phyloP scores from a whole-genome alignment of 306 rosid species.

The Begonia masoniana region DNA sequence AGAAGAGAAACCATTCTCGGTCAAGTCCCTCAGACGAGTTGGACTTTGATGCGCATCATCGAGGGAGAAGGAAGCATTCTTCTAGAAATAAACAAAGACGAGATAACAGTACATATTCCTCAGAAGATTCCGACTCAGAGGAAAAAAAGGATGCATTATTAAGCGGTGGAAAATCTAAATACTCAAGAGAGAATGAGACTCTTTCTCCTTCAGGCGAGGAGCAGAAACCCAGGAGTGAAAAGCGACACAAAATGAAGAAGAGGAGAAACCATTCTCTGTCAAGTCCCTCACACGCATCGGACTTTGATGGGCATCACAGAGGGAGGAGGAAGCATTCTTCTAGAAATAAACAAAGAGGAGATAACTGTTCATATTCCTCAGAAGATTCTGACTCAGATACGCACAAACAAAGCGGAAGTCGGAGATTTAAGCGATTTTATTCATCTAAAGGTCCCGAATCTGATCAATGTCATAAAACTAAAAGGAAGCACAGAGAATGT shows the following conservation, averaged over 20 bases:
- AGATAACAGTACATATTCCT: too few relatives aligned
- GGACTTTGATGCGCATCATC: too few relatives aligned
- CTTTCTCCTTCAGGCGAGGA: conserved; percentile 33
- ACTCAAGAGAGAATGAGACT: conserved; percentile 26
- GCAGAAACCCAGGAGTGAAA: conserved; percentile 27
- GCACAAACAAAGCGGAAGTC: conserved; percentile 13
- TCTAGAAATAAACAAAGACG: too few relatives aligned
- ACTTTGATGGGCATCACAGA: conserved; percentile 19
- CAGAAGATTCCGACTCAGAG: conserved; percentile 5
- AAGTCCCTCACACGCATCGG: conserved; percentile 40
- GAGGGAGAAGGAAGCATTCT: too few relatives aligned
- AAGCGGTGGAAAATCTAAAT: conserved; percentile 10
- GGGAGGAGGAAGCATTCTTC: conserved; percentile 15
- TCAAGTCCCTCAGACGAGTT: conserved; percentile 34
- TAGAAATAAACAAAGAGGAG: background rate
- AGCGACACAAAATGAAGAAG: conserved; percentile 33
- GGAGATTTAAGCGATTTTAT: conserved; percentile 7
- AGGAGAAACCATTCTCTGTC: conserved; percentile 22
- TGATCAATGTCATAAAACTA: conserved; percentile 11
- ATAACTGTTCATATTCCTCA: conserved; percentile 5
- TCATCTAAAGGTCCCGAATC: conserved; percentile 8
- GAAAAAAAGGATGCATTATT: conserved; percentile 26
- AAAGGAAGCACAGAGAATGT: conserved; percentile 15
- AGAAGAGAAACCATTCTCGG: conserved; percentile 24
- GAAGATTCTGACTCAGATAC: conserved; percentile 14